Evolutionary conservation across 371 early-diverging fungal genomes (phyloP).

Genomic region (Mortierella sp.): DNA sequence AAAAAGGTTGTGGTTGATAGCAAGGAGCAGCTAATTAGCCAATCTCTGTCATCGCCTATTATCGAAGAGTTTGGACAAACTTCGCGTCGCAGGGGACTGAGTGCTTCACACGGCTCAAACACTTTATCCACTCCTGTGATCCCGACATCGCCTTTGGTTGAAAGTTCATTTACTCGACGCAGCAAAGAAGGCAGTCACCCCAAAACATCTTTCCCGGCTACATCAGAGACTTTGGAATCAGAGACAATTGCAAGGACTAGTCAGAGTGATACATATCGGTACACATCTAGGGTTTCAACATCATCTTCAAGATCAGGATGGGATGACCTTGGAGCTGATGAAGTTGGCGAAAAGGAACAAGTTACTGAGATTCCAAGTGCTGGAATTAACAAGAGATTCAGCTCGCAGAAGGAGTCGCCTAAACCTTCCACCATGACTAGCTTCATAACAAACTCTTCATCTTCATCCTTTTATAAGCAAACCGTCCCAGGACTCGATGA

Average conservation of each 20-base stretch:
- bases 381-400: neutral
- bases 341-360: neutral
- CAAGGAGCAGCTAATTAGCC: neutral
- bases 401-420: neutral
- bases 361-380: neutral
- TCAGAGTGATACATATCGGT: constrained; percentile 40
- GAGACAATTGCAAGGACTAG: constrained; percentile 26
- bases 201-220: neutral
- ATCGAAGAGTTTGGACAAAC: constrained; percentile 12
- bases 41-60: constrained; percentile 4
- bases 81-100: constrained; percentile 23
- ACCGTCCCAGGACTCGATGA: constrained; percentile 48
- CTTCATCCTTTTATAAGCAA: constrained; percentile 46
- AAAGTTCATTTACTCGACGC: constrained; percentile 24
- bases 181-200: constrained; percentile 33
- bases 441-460: constrained; percentile 14
- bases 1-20: constrained; percentile 4
- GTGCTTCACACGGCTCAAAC: constrained; percentile 4
- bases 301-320: constrained; percentile 40
- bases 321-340: constrained; percentile 24
- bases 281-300: constrained; percentile 24
- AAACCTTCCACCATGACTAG: constrained; percentile 2
- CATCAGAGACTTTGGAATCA: neutral
- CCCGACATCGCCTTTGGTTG: constrained; percentile 21
- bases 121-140: neutral